Evolutionary conservation across 192 early-diverging fungal genomes (phyloP), one percentile per base, ranked within the genome.

Genomic region (Cladochytrium replicatum): DNA sequence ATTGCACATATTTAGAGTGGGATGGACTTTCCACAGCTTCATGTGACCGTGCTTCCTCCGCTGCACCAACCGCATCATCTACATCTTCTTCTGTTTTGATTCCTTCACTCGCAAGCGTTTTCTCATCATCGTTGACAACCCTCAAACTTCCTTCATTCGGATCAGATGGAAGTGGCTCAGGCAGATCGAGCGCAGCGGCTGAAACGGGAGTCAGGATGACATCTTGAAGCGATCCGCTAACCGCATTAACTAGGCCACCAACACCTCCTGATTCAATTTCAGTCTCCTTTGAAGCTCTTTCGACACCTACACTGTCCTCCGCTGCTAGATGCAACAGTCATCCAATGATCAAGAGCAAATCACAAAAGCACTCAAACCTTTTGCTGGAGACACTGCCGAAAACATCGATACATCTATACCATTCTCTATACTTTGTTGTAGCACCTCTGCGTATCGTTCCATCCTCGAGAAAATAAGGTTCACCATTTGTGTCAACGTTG

Each of bases 401-500:
- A 43, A 64, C 13, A 46, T 48, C 7, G 9, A 29, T 32, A 43
- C 22, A 44, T 69, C 42, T 55, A 29, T 55, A 4, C 52, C 62
- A 15, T 43, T 54, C 55, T 66, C 60, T 15, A 54, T 39, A 32
- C 61, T 68, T 32, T 66, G 25, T 4, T 46, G 48, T 15, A 77
- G 19, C 0, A 78, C 49, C 17, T 62, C 51, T 1, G 68, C 42
- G 48, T 67, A 78, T 2, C 73, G 58, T 32, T 79, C 78, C 76
- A 78, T 69, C 21, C 64, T 29, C 17, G 72, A 73, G 51, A 80
- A 79, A 7, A 78, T 59, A 8, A 74, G 43, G 43, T 77, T 72
- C 21, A 77, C 47, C 67, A 77, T 78, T 48, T 81, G 75, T 1
- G 73, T 81, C 21, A 78, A 49, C 0, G 68, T 51, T 6, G 75